Base-by-base conservation (phyloP, 192 early-diverging fungal genomes). In the Linderina pennispora region DNA sequence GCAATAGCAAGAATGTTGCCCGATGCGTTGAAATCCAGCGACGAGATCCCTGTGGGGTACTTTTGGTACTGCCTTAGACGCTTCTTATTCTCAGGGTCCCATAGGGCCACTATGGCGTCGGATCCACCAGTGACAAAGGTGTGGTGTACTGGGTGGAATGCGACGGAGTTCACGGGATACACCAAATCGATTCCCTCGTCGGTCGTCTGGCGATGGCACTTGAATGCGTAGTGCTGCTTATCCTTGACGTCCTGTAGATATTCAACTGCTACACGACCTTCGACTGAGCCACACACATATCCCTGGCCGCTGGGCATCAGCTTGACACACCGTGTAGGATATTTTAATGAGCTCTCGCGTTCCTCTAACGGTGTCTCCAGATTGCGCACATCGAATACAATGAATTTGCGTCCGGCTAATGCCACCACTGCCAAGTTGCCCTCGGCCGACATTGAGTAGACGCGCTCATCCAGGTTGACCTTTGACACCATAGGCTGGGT, bases 91-190 rank as follows among this genome's bases (percentile, higher is more conserved):
- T 80, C 74, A 16, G 88, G 86, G 61, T 97, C 91, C 96, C 96
- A 99, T 23, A 94, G 73, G 48, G 80, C 87, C 13, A 97, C 91
- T 3, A 82, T 76, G 13, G 91, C 87, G 62, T 99, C 96, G 1
- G 89, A 84, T 18, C 96, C 96, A 31, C 96, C 96, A 10, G 96
- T 90, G 20, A 86, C 93, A 82, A 99, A 97, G 14, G 92, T 97
- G 55, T 90, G 88, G 55, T 90, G 77, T 9, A 86, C 80, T 6
- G 92, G 93, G 62, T 97, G 90, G 57, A 89, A 95, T 4, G 93
- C 87, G 26, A 98, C 42, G 4, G 93, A 80, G 50, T 98, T 93
- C 31, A 95, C 95, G 9, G 95, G 90, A 50, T 91, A 95, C 8
- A 98, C 85, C 28, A 78, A 71, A 26, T 96, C 92, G 9, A 82